Evolutionary conservation across 2,329 filamentous ascomycete species (phyloP), one percentile per base, ranked within the genome.

Genomic region (Rutstroemia sp.): DNA sequence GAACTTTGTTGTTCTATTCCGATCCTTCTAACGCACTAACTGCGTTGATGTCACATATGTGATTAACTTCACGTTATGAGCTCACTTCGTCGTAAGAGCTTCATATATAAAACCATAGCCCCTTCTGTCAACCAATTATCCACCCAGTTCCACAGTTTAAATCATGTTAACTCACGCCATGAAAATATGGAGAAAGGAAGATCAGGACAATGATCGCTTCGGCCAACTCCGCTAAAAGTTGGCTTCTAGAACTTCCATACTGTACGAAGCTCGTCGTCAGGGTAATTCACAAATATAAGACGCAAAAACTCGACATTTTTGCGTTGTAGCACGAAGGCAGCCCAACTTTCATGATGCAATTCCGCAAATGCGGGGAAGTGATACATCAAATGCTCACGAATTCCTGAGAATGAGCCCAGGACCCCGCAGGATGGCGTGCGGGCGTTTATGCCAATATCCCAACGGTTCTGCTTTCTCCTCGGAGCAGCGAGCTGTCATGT

Each of bases 401-500:
- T 9, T 25, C 41, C 6, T n/a, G 7, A 19, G 3, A 49, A 16
- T 7, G 39, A 39, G 16, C 3, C 10, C 16, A 42, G 39, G 14
- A 37, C 42, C 30, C 39, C 41, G 25, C 52, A 41, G 19, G 37
- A 30, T 54, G 42, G 52, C 21, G 16, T 49, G 39, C 39, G 39
- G 39, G n/a, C 7, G 16, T 19, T 42, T 14, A 7, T 8, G 39
- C n/a, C 16, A 14, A 41, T 14, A 41, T 14, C 38, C 12, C 38
- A 42, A 42, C 39, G 19, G 16, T 48, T 16, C 42, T 48, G 27
- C 21, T 41, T 49, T 54, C 52, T 54, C 52, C 52, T 49, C 52
- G 44, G 52, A 48, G 42, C 9, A 9, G n/a, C 18, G n/a, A 8
- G 10, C n/a, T 42, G 39, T 54, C 44, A 54, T 54, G 30, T 54